Conservation (phyloP, 768 basidiomycete species). For the Lactarius tabidus region DNA sequence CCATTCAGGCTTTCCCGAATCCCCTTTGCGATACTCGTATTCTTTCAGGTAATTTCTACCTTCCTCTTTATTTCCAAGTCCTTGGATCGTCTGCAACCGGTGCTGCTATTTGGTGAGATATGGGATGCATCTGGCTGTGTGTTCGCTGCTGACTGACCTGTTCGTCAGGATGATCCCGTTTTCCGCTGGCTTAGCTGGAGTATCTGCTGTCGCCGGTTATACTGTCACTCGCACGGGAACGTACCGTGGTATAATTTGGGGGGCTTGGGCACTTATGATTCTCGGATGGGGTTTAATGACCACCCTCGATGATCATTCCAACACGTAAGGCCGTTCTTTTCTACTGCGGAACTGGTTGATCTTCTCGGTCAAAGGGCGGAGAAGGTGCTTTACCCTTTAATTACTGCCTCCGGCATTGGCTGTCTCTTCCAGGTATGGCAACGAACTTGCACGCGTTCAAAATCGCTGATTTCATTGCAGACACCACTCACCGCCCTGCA, state of each 20-base stretch:
- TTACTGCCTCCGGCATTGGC: slow-evolving; percentile 64
- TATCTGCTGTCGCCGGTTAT: slow-evolving; percentile 55
- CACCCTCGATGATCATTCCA: slow-evolving; percentile 55
- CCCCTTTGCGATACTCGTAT: not conserved
- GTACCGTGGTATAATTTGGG: slow-evolving; percentile 64
- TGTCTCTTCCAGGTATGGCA: slow-evolving; percentile 51
- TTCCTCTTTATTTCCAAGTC: slow-evolving; percentile 76
- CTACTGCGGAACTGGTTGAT: not conserved
- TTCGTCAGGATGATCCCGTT: slow-evolving; percentile 63
- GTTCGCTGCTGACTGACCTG: not conserved
- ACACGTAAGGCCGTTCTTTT: slow-evolving; percentile 34
- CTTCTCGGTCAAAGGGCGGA: slow-evolving; percentile 42
- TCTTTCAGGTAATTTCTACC: slow-evolving; percentile 51
- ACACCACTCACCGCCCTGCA: slow-evolving; percentile 70
- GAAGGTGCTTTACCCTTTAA: slow-evolving; percentile 59
- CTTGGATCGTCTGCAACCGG: slow-evolving; percentile 70
- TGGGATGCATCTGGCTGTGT: not conserved
- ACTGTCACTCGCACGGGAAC: slow-evolving; percentile 52
- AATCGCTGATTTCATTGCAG: slow-evolving; percentile 31
- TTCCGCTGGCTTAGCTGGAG: slow-evolving; percentile 54
- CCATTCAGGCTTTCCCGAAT: not conserved
- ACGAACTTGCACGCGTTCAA: slow-evolving; percentile 5
- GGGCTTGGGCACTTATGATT: slow-evolving; percentile 49
- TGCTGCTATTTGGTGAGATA: slow-evolving; percentile 56
- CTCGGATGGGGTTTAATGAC: slow-evolving; percentile 73